These are phyloP conservation scores for Starmerella stellata DNA, from an alignment of 805 yeast species.

Conservation along the genomic window DNA sequence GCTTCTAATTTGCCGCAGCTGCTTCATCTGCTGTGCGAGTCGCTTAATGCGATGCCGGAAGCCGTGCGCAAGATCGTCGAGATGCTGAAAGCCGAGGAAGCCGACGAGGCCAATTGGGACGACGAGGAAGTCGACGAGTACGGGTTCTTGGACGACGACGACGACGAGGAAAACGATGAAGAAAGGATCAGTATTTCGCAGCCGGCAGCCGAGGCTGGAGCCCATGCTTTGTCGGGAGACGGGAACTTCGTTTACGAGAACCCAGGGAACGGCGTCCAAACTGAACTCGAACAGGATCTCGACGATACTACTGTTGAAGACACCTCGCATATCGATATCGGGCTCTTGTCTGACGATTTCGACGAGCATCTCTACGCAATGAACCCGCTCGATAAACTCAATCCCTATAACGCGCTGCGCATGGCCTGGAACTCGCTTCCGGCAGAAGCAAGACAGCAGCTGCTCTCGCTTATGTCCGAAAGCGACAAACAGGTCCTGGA, in stretches of 20 bases:
- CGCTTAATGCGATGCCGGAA: constrained; percentile 46
- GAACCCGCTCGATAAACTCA: constrained; percentile 59
- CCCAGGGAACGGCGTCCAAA: constrained; percentile 4
- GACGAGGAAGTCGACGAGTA: constrained; percentile 21
- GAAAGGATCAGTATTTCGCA: constrained; percentile 12
- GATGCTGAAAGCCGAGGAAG: constrained; percentile 37
- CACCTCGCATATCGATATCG: constrained; percentile 2
- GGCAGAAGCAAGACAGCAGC: constrained; percentile 15
- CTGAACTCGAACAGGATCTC: constrained; percentile 2
- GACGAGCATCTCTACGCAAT: constrained; percentile 68
- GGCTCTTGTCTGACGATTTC: constrained; percentile 41
- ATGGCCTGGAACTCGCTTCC: neutral
- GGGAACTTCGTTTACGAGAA: constrained; percentile 10
- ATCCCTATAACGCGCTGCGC: constrained; percentile 51
- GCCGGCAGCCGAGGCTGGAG: neutral
- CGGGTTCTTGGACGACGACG: constrained; percentile 19
- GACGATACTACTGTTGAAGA: constrained; percentile 11
- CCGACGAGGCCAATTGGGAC: constrained; percentile 19
- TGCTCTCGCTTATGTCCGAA: constrained; percentile 28
- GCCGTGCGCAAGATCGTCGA: constrained; percentile 53
- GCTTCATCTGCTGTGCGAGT: constrained; percentile 33
- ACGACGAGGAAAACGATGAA: constrained; percentile 16
- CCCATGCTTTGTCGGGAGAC: constrained; percentile 2
- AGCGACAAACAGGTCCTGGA: constrained; percentile 18
- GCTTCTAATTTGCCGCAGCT: constrained; percentile 28